Evolutionary conservation across 129 eudicot species (phyloP), one percentile per base, ranked within the genome.

Genomic region (Deinandra increscens): DNA sequence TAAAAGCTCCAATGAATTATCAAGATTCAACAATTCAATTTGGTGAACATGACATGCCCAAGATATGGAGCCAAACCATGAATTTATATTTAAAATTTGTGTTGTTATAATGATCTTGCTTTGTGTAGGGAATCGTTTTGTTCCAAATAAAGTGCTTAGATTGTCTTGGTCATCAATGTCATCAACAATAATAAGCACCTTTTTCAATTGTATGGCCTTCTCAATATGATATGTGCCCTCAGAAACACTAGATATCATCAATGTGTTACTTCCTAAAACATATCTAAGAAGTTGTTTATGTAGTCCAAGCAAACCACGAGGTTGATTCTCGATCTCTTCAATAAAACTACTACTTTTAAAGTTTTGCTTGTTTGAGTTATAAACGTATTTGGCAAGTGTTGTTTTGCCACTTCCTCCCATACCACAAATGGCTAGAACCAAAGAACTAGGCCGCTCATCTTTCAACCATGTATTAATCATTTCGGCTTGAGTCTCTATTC

Each of bases 321-420:
- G 17, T 34, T 53, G 39, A 26, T 75, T 63, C 68, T 74, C 72
- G 17, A 68, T 36, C 23, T 76, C 59, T 68, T 61, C 46, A 68
- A 60, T 37, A 59, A 19, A 61, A 41, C 36, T 9, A 17, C 34
- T 20, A 2, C 36, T 9, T 46, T 68, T 70, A 68, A 59, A 69
- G 9, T 37, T 76, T 0, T 59, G 69, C 58, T 46, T 36, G 54
- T 60, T 68, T 36, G 13, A 60, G 60, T 39, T 61, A 20, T 53
- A 69, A 14, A 76, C n/a, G 34, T 43, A 38, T 61, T 49, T 41
- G 8, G 76, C 76, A 5, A 69, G 7, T 0, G 71, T 77, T 7
- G 84, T 75, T 66, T 81, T 81, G 4, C 84, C 84, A 19, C 64
- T 39, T 1, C 84, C 84, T 55, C 84, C 81, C 64, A 70, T 71